Conservation (phyloP, 148 eudicot species). For the Spergularia bocconei region DNA sequence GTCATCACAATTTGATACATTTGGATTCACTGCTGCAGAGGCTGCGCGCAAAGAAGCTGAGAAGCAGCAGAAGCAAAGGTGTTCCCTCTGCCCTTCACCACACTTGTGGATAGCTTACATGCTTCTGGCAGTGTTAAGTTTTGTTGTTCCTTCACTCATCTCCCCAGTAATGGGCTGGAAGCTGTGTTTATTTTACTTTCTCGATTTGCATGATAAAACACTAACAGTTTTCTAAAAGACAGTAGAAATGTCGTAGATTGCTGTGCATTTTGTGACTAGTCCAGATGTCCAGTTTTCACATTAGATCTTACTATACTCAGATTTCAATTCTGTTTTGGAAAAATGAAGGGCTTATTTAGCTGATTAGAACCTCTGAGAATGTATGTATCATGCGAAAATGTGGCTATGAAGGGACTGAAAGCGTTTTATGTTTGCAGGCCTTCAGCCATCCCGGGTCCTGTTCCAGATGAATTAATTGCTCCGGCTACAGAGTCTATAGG, state of each 20-base stretch:
- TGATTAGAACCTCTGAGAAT: neutral
- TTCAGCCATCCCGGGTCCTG: constrained; percentile 83
- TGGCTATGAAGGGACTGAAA: constrained; percentile 1
- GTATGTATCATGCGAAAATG: neutral
- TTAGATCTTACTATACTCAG: neutral
- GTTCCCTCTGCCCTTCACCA: neutral
- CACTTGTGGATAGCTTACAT: neutral
- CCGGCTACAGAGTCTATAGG: constrained; percentile 82
- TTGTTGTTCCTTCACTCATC: neutral
- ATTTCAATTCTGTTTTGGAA: neutral
- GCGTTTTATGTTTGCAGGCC: constrained; percentile 48
- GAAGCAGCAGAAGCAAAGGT: constrained; percentile 86
- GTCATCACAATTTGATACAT: constrained; percentile 86
- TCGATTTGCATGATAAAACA: neutral
- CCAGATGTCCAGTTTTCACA: neutral
- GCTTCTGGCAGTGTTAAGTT: neutral
- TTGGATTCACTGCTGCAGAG: constrained; percentile 89
- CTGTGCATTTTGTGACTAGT: neutral
- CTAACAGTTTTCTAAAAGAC: neutral
- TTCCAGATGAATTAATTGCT: constrained; percentile 77
- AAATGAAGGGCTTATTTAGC: neutral
- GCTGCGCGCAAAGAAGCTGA: constrained; percentile 82
- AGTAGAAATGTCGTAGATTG: neutral
- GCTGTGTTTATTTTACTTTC: neutral
- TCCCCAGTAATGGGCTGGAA: neutral